Evolutionary conservation across 2,329 filamentous ascomycete genomes (phyloP).

Genomic region (Grosmannia huntii): DNA sequence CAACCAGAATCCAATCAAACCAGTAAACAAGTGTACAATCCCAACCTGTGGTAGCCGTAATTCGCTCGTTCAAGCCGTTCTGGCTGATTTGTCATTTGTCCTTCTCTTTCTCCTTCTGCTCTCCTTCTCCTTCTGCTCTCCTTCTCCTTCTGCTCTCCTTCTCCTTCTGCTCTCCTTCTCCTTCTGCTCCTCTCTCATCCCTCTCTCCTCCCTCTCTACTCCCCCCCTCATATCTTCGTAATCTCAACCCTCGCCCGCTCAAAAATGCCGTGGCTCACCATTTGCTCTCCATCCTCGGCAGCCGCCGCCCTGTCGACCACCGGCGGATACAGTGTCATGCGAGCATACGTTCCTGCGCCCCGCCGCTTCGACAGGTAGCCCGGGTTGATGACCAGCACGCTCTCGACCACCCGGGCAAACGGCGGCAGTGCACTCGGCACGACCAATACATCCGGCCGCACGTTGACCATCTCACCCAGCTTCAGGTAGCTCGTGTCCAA

Average conservation of each 20-base stretch:
- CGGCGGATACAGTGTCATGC: constrained; percentile 61
- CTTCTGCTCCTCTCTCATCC: too few relatives aligned
- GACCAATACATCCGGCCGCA: constrained; percentile 73
- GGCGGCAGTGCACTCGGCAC: constrained; percentile 71
- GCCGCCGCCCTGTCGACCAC: constrained; percentile 32
- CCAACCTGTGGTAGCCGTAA: too few relatives aligned
- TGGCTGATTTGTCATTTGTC: too few relatives aligned
- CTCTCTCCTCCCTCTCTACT: too few relatives aligned
- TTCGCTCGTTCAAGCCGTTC: too few relatives aligned
- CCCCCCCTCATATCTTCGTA: constrained; percentile 43
- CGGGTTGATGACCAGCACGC: constrained; percentile 81
- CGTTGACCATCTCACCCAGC: constrained; percentile 80
- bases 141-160: too few relatives aligned
- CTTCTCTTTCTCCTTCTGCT: too few relatives aligned
- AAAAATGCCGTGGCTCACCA: constrained; percentile 64
- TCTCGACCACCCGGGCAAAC: constrained; percentile 86
- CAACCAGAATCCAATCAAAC: too few relatives aligned
- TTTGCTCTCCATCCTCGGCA: constrained; percentile 39
- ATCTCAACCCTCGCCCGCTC: constrained; percentile 80
- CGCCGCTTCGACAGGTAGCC: constrained; percentile 75
- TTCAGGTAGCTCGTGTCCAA: constrained; percentile 77
- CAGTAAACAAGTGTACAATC: too few relatives aligned
- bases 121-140: too few relatives aligned
- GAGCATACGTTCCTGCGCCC: constrained; percentile 74
- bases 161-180: too few relatives aligned